Base-by-base conservation (phyloP, 129 eudicot species). In the Saussurea involucrata region DNA sequence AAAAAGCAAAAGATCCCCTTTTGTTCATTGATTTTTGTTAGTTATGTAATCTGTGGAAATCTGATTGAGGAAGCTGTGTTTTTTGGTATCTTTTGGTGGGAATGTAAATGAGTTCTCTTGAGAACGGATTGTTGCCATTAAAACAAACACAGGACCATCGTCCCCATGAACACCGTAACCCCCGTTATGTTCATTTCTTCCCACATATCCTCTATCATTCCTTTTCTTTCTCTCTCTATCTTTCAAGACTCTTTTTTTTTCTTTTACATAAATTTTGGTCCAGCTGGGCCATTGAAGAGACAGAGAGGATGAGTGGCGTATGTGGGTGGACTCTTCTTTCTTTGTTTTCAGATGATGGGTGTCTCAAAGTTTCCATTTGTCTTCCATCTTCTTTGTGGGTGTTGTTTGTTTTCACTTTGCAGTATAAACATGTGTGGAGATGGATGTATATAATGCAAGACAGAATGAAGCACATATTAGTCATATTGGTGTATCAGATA, bases 101-200 rank as follows among this genome's bases (percentile, higher is more conserved):
- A 69, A 61, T 80, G 69, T 87, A 87, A 86, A 94, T 94, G 98
- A 97, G 98, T 73, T 91, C 98, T 66, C 90, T 94, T 76, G 98
- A 94, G 72, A 94, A 61, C 86, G 97, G 93, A 68, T 31, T 74
- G 70, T 63, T 88, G 76, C 83, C 92, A 77, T 21, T 82, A 83
- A 94, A 91, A n/a, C n/a, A n/a, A n/a, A n/a, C n/a, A n/a, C n/a
- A n/a, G n/a, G n/a, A n/a, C n/a, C n/a, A n/a, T n/a, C n/a, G n/a
- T n/a, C n/a, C n/a, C n/a, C n/a, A n/a, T n/a, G n/a, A n/a, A n/a
- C n/a, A n/a, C n/a, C n/a, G n/a, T n/a, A n/a, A n/a, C n/a, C n/a
- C n/a, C n/a, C n/a, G n/a, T n/a, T n/a, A n/a, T n/a, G n/a, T n/a
- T n/a, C n/a, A n/a, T n/a, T n/a, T n/a, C n/a, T n/a, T n/a, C n/a